Percentiles rank a stretch among this genome's conserved stretches.
These are phyloP conservation scores for Selenicereus undatus DNA, from an alignment of 148 eudicot species.

Conservation along the genomic window DNA sequence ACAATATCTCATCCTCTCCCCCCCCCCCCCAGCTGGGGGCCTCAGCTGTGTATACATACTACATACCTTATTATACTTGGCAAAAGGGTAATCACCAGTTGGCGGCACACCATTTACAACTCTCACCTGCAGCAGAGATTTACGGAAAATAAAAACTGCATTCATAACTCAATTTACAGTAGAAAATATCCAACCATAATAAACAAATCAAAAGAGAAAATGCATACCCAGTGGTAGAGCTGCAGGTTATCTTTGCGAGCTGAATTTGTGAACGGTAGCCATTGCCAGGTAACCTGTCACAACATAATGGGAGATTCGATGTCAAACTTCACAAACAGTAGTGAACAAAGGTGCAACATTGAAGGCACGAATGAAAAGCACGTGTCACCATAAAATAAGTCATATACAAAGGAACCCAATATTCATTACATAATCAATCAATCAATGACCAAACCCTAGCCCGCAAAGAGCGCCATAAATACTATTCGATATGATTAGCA, in stretches of 20 bases:
- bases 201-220: background rate
- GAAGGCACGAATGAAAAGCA: no score
- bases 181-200: background rate
- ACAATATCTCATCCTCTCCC: background rate
- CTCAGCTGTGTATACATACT: background rate
- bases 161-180: background rate
- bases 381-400: background rate
- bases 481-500: background rate
- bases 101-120: constrained; percentile 93
- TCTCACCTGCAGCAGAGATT: constrained; percentile 53
- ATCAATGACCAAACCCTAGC: background rate
- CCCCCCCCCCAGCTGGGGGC: background rate
- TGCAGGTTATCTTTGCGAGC: constrained; percentile 77
- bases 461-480: background rate
- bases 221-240: constrained; percentile 71
- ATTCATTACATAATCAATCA: background rate
- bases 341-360: background rate
- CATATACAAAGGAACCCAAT: background rate
- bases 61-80: constrained; percentile 80
- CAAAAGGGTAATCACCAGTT: constrained; percentile 90
- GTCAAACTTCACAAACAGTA: background rate
- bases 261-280: constrained; percentile 88
- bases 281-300: constrained; percentile 83
- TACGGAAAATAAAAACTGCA: background rate
- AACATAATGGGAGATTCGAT: background rate